Percentiles rank a stretch among this genome's conserved stretches.
These are phyloP conservation scores for Pinus tabuliformis DNA, from an alignment of 75 land plant species.

Conservation along the genomic window DNA sequence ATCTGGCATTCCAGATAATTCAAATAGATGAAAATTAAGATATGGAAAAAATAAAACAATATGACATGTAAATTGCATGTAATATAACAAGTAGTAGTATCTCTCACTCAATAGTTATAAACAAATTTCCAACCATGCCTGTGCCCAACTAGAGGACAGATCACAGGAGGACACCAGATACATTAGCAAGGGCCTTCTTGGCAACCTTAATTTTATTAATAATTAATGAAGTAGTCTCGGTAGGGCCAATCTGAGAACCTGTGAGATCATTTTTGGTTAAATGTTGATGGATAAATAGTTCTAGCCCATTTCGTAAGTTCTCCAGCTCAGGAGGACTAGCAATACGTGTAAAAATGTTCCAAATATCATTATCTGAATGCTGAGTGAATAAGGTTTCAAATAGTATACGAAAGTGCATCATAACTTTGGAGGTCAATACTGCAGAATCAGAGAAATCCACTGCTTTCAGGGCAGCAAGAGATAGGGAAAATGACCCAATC, in stretches of 20 bases:
- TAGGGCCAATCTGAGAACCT: slow-evolving; percentile 10
- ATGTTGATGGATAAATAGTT: slow-evolving; percentile 63
- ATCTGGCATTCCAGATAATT: too few species aligned
- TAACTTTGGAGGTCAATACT: slow-evolving; percentile 53
- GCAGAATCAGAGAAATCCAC: slow-evolving; percentile 58
- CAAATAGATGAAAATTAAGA: too few species aligned
- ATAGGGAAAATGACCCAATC: slow-evolving; percentile 58
- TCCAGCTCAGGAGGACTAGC: slow-evolving; percentile 76
- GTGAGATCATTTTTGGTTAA: slow-evolving; percentile 14
- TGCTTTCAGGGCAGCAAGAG: slow-evolving; percentile 69
- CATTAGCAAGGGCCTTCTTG: slow-evolving; percentile 73
- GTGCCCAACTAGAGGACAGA: too few species aligned
- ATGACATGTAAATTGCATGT: too few species aligned
- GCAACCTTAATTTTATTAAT: slow-evolving; percentile 46
- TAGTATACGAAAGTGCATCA: slow-evolving; percentile 77
- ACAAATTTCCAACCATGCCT: too few species aligned
- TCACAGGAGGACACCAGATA: slow-evolving; percentile 66
- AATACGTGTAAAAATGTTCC: slow-evolving; percentile 75
- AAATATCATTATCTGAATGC: slow-evolving; percentile 42
- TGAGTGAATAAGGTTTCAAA: slow-evolving; percentile 67
- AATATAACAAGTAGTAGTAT: too few species aligned
- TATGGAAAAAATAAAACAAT: too few species aligned
- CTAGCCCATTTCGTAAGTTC: slow-evolving; percentile 41
- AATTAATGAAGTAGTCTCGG: slow-evolving; percentile 12
- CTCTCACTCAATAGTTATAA: too few species aligned